Evolutionary conservation across 1,139 yeast species (phyloP), one percentile per base, ranked within the genome.

Genomic region (Blastobotrys raffinosifermentans): DNA sequence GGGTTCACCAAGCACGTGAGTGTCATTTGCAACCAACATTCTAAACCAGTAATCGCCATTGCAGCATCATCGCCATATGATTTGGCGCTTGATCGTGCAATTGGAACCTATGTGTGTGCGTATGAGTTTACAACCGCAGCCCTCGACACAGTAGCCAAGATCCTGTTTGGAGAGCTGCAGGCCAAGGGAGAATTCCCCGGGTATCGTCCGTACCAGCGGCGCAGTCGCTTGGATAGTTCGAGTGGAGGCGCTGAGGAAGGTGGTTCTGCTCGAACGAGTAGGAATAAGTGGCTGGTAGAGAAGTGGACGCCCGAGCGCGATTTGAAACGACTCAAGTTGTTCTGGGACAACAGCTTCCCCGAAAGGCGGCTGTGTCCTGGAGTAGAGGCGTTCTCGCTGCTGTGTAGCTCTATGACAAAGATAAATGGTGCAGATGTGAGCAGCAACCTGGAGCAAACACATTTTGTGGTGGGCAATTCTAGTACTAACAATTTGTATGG

Each of bases 1-100:
- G 79, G 80, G 2, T 70, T 77, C 29, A 76, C 78, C 27, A 77
- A 77, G 49, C 75, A 73, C 45, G 72, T 77, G 3, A 66, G 76
- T 4, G 66, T 74, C 18, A 60, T 76, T 15, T 77, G 83, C 55
- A 75, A 77, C 6, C 63, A 58, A 26, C 58, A 65, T 40, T 73
- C 77, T 2, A 76, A 76, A 45, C 81, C 81, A 3, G 62, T 77
- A 47, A 64, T 78, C 4, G 67, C 75, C 1, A 67, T 77, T n/a
- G 80, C 83, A 2, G 76, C 80, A 0, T 73, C 76, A 47, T 73
- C 80, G 3, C 84, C 85, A 0, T 77, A 75, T 46, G 82, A 77
- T 51, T 72, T 77, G 53, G 72, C 75, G 34, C 72, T 75, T 45
- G 74, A 73, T 46, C 67, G 71, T 35, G 66, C 68, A 34, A 67